A percentile compares a stretch with the other conserved stretches of the same genome.
These are phyloP conservation scores for Tricholoma matsutake DNA, from an alignment of 768 basidiomycete species.

Conservation along the genomic window DNA sequence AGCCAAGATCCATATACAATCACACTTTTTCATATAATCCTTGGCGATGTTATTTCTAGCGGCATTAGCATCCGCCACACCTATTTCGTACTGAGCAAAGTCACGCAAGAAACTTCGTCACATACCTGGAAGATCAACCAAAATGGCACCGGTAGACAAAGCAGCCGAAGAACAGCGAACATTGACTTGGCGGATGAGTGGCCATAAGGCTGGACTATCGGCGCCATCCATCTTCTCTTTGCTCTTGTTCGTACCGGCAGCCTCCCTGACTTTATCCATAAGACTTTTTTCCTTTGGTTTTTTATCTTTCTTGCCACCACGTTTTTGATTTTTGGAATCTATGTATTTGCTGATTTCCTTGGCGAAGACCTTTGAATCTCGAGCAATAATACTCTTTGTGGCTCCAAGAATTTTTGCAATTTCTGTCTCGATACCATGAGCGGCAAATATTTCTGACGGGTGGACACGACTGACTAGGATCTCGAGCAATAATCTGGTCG, in stretches of 20 bases:
- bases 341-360: conserved; percentile 61
- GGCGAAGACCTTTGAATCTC: conserved; percentile 49
- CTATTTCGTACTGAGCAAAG: conserved; percentile 17
- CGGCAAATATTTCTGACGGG: neutral
- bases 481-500: conserved; percentile 48
- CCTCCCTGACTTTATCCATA: conserved; percentile 31
- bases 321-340: conserved; percentile 60
- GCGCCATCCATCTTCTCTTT: conserved; percentile 20
- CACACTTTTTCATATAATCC: conserved; percentile 63
- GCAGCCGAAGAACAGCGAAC: conserved; percentile 52
- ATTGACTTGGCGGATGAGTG: conserved; percentile 59
- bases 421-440: conserved; percentile 22
- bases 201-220: conserved; percentile 52
- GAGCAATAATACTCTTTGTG: conserved; percentile 48
- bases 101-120: neutral
- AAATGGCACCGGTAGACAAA: conserved; percentile 54
- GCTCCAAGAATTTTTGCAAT: conserved; percentile 48
- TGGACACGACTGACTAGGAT: conserved; percentile 37
- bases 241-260: conserved; percentile 17
- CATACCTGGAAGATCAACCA: conserved; percentile 65
- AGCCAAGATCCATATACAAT: conserved; percentile 65
- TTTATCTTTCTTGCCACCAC: conserved; percentile 42
- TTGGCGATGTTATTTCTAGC: conserved; percentile 62
- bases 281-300: conserved; percentile 35
- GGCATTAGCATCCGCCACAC: conserved; percentile 63